Base-by-base conservation (phyloP, 225 moss, liverwort and hornwort species). In the Bryum argenteum region DNA sequence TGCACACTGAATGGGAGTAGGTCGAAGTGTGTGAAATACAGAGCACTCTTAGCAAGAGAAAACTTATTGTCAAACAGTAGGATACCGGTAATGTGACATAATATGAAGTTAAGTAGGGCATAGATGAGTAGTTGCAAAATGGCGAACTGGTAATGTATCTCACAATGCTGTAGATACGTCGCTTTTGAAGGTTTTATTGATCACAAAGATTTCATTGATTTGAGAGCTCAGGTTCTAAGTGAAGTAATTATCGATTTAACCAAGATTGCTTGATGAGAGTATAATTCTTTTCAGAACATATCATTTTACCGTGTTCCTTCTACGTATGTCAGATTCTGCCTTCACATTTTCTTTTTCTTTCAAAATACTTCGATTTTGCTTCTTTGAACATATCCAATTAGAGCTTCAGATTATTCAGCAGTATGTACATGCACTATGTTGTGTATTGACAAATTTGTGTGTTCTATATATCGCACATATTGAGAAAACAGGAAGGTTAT, bases 381-480 rank as follows among this genome's bases (percentile, higher is more conserved):
- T 14, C 17, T 10, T 50, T 50, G 13, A 8, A 23, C 18, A 3
- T 39, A 38, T 47, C 21, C 19, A 28, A 28, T 56, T 8, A 18
- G 33, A 33, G 43, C 15, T 56, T 47, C 44, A 21, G 48, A n/a
- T 62, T 53, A 40, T 24, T 11, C 37, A 44, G 37, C 47, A 38
- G 12, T 22, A 63, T 52, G 40, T 63, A 41, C 40, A 40, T 42
- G 3, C 33, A n/a, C n/a, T n/a, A n/a, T n/a, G n/a, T n/a, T n/a
- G n/a, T n/a, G 10, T 56, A 15, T 55, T 24, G 67, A 48, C 26
- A 53, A 54, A 43, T 54, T 52, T 45, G 12, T 33, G 37, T 45
- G 52, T 42, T 14, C 18, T 64, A n/a, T 53, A 53, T 52, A 53
- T 68, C 67, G 26, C 18, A n/a, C n/a, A 74, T 66, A 45, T 41